A percentile compares a stretch with the other conserved stretches of the same genome.
Conservation (phyloP, 2,329 filamentous ascomycete genomes). For the Cladosporium oxysporum region DNA sequence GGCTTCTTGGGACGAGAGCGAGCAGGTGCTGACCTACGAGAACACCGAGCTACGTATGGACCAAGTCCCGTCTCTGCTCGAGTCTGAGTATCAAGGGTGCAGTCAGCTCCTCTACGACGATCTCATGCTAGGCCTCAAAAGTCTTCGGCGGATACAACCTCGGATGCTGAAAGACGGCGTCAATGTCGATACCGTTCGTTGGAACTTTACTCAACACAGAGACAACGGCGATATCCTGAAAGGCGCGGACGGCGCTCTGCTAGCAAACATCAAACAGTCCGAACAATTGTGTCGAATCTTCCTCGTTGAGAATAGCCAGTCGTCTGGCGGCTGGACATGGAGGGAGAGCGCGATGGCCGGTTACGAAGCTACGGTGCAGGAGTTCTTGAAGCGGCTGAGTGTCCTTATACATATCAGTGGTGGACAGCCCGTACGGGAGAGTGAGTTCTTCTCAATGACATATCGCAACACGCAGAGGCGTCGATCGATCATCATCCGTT, state of each 20-base stretch:
- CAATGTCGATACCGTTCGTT: constrained; percentile 20
- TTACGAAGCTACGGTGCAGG: constrained; percentile 21
- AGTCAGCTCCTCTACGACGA: constrained; percentile 18
- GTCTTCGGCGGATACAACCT: constrained; percentile 8
- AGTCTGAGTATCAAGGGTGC: constrained; percentile 20
- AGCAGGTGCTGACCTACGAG: no score
- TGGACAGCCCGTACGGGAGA: no score
- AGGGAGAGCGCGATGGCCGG: constrained; percentile 13
- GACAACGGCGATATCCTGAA: constrained; percentile 5
- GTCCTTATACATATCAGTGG: no score
- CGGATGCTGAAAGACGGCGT: constrained; percentile 13
- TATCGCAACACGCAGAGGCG: no score
- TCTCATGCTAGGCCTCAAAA: constrained; percentile 15
- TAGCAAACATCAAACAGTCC: background rate
- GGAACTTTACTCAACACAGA: constrained; percentile 20
- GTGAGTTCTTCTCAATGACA: no score
- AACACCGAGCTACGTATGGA: constrained; percentile 21
- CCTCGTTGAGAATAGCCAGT: background rate
- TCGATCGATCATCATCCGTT: no score
- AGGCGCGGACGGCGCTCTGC: background rate
- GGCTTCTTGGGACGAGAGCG: no score
- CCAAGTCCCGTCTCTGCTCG: constrained; percentile 19
- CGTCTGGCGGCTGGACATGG: background rate
- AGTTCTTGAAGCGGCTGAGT: constrained; percentile 20
- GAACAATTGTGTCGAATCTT: constrained; percentile 6